These are phyloP conservation scores for Hirsutella thompsonii DNA, from an alignment of 2,329 filamentous ascomycete genomes.

Conservation along the genomic window DNA sequence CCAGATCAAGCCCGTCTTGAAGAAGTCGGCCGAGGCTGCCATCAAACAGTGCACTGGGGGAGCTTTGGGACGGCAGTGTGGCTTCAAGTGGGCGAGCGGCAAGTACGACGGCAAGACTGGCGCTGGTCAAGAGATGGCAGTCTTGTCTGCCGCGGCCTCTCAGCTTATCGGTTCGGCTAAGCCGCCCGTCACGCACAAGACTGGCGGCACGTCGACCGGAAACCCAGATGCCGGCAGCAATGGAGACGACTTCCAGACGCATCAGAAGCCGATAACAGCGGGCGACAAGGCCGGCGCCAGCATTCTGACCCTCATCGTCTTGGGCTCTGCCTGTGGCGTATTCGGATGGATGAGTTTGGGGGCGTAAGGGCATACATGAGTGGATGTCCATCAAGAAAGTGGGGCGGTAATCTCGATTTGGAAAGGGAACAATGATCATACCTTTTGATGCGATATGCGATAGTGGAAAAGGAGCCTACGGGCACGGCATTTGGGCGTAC, in stretches of 20 bases:
- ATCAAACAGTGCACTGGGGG: constrained; percentile 42
- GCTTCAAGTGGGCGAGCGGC: constrained; percentile 38
- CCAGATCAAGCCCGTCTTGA: constrained; percentile 37
- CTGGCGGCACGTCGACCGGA: constrained; percentile 38
- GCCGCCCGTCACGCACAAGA: constrained; percentile 28
- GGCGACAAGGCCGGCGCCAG: constrained; percentile 34
- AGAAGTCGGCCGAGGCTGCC: constrained; percentile 38
- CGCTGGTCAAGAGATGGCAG: constrained; percentile 48
- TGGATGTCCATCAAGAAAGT: neutral
- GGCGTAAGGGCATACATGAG: constrained; percentile 9
- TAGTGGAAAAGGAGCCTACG: no score
- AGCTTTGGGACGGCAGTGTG: constrained; percentile 33
- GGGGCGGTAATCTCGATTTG: no score
- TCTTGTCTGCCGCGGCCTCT: constrained; percentile 39
- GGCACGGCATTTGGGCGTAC: no score
- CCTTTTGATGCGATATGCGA: no score
- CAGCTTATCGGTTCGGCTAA: constrained; percentile 31
- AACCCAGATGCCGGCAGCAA: constrained; percentile 28
- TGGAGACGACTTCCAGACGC: constrained; percentile 19
- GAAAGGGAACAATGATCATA: no score
- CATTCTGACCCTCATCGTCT: constrained; percentile 31
- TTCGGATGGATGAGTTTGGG: constrained; percentile 37
- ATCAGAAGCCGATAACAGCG: constrained; percentile 23
- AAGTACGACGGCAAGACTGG: constrained; percentile 41
- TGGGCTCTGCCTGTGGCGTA: constrained; percentile 24